Evolutionary conservation across 352 stramenopile species (phyloP).

Genomic region (Blastocystis sp.): DNA sequence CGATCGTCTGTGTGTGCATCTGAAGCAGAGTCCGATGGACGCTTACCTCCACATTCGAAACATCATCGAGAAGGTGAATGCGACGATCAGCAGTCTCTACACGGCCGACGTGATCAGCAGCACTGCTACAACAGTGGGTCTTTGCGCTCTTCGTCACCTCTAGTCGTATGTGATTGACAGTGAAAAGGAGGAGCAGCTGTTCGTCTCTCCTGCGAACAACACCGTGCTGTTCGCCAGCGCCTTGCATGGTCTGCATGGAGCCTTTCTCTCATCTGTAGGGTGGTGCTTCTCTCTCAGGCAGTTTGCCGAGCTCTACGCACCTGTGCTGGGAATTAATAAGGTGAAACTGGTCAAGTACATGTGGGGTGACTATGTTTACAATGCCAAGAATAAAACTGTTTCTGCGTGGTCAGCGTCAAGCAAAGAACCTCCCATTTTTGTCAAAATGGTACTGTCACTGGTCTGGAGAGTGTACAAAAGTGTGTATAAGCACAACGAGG

Average conservation of each 20-base stretch:
- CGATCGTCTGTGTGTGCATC: slow-evolving; percentile 84
- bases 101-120: slow-evolving; percentile 70
- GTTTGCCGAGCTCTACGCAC: slow-evolving; percentile 71
- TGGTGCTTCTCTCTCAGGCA: slow-evolving; percentile 82
- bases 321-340: slow-evolving; percentile 22
- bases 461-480: slow-evolving; percentile 49
- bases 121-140: background rate
- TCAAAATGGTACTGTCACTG: slow-evolving; percentile 74
- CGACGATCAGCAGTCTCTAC: slow-evolving; percentile 75
- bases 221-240: slow-evolving; percentile 87
- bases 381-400: slow-evolving; percentile 73
- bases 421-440: slow-evolving; percentile 79
- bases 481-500: slow-evolving; percentile 32
- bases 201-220: slow-evolving; percentile 77
- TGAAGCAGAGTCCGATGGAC: slow-evolving; percentile 80
- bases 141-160: background rate
- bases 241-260: slow-evolving; percentile 66
- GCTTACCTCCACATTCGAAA: slow-evolving; percentile 80
- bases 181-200: slow-evolving; percentile 66
- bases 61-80: slow-evolving; percentile 68
- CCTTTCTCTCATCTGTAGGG: slow-evolving; percentile 58
- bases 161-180: slow-evolving; percentile 61
- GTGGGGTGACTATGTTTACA: slow-evolving; percentile 84
- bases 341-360: slow-evolving; percentile 35
- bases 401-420: slow-evolving; percentile 72